Evolutionary conservation across 352 stramenopile species (phyloP).

Genomic region (Globisporangium cederbergense): DNA sequence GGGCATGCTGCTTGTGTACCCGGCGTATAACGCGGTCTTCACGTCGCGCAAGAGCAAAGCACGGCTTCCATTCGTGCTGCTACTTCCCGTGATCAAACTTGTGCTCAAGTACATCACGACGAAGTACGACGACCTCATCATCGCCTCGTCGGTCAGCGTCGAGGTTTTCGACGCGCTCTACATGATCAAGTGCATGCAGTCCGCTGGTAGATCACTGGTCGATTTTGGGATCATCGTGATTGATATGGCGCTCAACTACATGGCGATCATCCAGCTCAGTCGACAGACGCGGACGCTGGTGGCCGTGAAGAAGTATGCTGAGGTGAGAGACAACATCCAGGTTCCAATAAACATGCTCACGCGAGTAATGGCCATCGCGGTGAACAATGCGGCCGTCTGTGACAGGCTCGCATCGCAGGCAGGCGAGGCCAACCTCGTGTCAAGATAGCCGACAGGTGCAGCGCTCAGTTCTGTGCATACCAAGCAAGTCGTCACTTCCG

Average conservation of each 20-base stretch:
- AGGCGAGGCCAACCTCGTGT: too few species aligned
- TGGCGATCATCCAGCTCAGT: not conserved
- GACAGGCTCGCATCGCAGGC: too few species aligned
- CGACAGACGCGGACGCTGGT: not conserved
- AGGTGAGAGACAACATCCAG: not conserved
- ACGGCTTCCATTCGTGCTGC: conserved; percentile 10
- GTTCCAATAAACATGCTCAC: too few species aligned
- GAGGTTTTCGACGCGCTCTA: conserved; percentile 17
- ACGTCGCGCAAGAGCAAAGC: not conserved
- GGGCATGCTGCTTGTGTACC: conserved; percentile 7
- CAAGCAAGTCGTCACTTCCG: too few species aligned
- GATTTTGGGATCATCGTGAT: conserved; percentile 13
- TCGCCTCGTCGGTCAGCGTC: not conserved
- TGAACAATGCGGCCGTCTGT: too few species aligned
- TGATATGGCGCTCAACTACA: conserved; percentile 6
- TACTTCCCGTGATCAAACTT: conserved; percentile 9
- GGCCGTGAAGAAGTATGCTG: not conserved
- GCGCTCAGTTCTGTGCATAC: too few species aligned
- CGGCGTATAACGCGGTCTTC: conserved; percentile 11
- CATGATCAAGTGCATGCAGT: conserved; percentile 25
- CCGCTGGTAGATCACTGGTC: conserved; percentile 9
- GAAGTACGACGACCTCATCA: not conserved
- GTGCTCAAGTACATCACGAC: not conserved
- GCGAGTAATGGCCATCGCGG: too few species aligned
- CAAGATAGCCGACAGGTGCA: too few species aligned